A percentile compares a stretch with the other conserved stretches of the same genome.
phyloP scores from a whole-genome alignment of 1,139 yeast species.

The Magnusiomyces tetraspermus region DNA sequence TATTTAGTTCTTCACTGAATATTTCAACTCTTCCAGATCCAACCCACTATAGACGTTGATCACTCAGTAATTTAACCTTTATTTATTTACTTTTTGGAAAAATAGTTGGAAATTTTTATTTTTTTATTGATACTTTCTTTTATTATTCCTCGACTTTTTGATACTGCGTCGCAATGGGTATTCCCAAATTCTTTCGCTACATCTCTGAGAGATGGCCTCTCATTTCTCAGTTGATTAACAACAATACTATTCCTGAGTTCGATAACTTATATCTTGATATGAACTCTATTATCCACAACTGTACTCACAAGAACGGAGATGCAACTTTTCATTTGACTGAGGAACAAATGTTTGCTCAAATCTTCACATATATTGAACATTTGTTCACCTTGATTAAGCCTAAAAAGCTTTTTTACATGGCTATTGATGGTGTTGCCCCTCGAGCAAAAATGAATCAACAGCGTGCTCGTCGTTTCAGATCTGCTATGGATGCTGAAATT shows the following conservation, averaged over 20 bases:
- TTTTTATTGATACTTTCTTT: neutral
- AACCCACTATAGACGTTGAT: no score
- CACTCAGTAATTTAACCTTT: no score
- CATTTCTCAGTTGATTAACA: constrained; percentile 81
- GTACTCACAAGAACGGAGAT: constrained; percentile 67
- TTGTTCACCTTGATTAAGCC: constrained; percentile 83
- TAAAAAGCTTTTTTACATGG: constrained; percentile 82
- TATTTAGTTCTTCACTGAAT: no score
- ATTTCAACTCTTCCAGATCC: no score
- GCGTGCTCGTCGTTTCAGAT: constrained; percentile 85
- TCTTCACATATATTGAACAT: constrained; percentile 90
- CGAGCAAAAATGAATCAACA: constrained; percentile 99
- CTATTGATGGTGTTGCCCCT: constrained; percentile 99
- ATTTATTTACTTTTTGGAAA: neutral
- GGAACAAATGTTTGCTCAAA: constrained; percentile 87
- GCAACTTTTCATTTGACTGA: constrained; percentile 48
- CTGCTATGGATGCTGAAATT: constrained; percentile 87
- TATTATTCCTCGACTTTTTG: neutral
- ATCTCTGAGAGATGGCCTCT: constrained; percentile 99
- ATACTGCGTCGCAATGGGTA: constrained; percentile 42
- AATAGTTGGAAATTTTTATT: neutral
- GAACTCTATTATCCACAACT: constrained; percentile 77
- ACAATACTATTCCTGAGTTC: constrained; percentile 76
- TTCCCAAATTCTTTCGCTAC: constrained; percentile 92
- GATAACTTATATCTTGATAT: constrained; percentile 92